Base-by-base conservation (phyloP, 2,329 filamentous ascomycete species). In the Camillea tinctor region DNA sequence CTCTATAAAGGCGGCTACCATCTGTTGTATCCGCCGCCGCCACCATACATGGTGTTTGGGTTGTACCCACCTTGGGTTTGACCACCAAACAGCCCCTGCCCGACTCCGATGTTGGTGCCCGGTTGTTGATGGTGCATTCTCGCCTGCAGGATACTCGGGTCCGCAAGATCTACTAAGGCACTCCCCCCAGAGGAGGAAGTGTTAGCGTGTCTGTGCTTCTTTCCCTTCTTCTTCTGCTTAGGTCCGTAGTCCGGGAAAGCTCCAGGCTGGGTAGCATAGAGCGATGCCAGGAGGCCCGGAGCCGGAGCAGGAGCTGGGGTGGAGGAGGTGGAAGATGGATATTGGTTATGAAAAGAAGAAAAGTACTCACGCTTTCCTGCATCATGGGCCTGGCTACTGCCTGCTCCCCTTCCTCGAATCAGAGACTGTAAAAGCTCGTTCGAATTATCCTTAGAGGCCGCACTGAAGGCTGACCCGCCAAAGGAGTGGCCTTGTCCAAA, bases 181-280 rank as follows among this genome's bases (percentile, higher is more conserved):
- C 92, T 92, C 88, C 93, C 93, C 84, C 91, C 91, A 88, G 93
- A 96, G 88, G 94, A 98, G 91, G 93, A 97, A 94, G 94, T 97
- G 92, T 97, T 97, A 95, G 93, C 94, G 89, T 97, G 93, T 89
- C 93, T 96, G 86, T 97, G 94, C 92, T 97, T 97, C 88, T 97
- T 97, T 84, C 93, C 93, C 92, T 97, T 97, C 88, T 97, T 97
- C 90, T 96, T 97, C 87, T 96, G 93, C 89, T 97, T 96, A 82
- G 91, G 89, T 82, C 90, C 90, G 82, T 89, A 88, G 77, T 96
- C 93, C 88, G 93, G 91, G 82, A 92, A 92, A 81, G 87, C 86
- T 83, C 90, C 91, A 83, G 90, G 82, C 82, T 91, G 90, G 76
- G 88, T 84, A 81, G 90, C 91, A 84, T 96, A 96, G 84, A 95